Evolutionary conservation across 495 filamentous ascomycete genomes (phyloP), one percentile per base, ranked within the genome.

Genomic region (Amphirosellinia nigrospora): DNA sequence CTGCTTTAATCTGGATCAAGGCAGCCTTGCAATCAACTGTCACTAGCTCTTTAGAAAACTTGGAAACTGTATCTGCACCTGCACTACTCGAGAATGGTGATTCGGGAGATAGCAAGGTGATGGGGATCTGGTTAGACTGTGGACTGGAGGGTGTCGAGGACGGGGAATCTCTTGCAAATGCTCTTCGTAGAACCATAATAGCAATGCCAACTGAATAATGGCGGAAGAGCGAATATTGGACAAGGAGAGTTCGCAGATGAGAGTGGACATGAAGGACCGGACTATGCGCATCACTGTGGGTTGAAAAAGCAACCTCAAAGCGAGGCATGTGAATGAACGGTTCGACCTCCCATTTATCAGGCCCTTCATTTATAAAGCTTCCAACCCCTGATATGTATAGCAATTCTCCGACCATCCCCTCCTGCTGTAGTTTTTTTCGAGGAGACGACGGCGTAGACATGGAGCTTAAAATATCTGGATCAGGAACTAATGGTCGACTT

Each of bases 201-300:
- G 96, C 96, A 58, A 98, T 87, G 13, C 91, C 92, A 34, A 95
- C 84, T n/a, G 94, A 90, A 75, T 97, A 98, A 75, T 97, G 95
- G 6, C 95, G 90, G 77, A 96, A 98, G 1, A 99, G 85, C 4
- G 96, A 98, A 75, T 98, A 98, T 39, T 97, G 91, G 4, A 97
- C 71, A 68, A 91, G 89, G 2, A 99, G 75, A 9, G 90, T 92
- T 75, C 90, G 92, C 36, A 94, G 83, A 50, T 92, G 85, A 1
- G 94, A 92, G 74, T 94, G 93, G 60, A 98, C 83, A 74, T 98
- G 93, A 74, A 98, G 89, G 15, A 97, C 83, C 0, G 93, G 92
- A 5, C 94, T 96, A 73, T 96, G 89, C 38, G 87, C 86, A 76
- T 98, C 96, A 70, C 91, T 95, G 26, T 90, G 84, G 1, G 96